Evolutionary conservation across 2,329 filamentous ascomycete genomes (phyloP), one percentile per base, ranked within the genome.

Genomic region (Ophiostoma sp.): DNA sequence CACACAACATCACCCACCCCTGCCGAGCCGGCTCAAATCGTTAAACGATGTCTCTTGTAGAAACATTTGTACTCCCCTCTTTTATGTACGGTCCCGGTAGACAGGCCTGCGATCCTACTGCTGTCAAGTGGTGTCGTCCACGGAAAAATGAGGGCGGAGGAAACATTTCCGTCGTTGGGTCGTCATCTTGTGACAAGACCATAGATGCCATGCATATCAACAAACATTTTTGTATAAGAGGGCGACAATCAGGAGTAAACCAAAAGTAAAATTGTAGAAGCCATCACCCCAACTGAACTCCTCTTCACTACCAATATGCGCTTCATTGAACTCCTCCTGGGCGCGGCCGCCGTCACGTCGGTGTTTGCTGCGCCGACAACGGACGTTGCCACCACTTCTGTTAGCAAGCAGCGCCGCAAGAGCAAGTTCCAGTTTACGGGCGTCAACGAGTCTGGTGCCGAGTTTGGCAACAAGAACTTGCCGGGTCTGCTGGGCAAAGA

Each of bases 401-500:
- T 76, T 15, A 76, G 77, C 66, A 80, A 79, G 72, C 75, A 75
- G 74, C 82, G 82, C 77, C 79, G 81, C 31, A 80, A 79, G 19
- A 78, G 77, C 76, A 80, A 79, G 73, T 81, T 82, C 74, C 75
- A 80, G 74, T 83, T 81, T 72, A 78, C 79, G 28, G 81, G 81
- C 33, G 78, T 81, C 75, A 82, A 80, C 72, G 79, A 90, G 78
- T 86, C 87, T 25, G 89, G 89, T 15, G 88, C 89, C 57, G 90
- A 92, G 76, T 91, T 91, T 74, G 89, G 89, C 55, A 83, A 87
- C 74, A 81, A 78, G 31, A 85, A 82, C 70, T 82, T 90, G 42
- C 89, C 89, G 1, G 89, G 89, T 11, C 80, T 80, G 1, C 83
- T 87, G 72, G 85, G 84, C 69, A 90, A 84, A 71, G 87, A 91